Percentiles rank a stretch among this genome's conserved stretches.
Conservation (phyloP, 805 yeast genomes). For the Lipomyces yamadae region DNA sequence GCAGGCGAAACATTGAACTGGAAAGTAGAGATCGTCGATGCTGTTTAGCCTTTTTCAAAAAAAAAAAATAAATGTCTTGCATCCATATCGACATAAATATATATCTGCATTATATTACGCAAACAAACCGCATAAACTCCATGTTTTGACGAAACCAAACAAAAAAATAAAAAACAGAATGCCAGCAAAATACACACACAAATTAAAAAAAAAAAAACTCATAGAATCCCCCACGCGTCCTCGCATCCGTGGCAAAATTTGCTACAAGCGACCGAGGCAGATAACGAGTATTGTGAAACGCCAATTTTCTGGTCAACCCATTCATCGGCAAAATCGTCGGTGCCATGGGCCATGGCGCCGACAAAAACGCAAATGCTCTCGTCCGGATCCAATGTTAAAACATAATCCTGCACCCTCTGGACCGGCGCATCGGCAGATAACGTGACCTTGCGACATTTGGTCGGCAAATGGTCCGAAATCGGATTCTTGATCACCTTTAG, state of each 20-base stretch:
- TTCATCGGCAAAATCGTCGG: conserved; percentile 96
- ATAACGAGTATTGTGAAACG: conserved; percentile 89
- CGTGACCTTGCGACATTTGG: conserved; percentile 92
- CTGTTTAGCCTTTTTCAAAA: no score
- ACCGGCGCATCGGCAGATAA: conserved; percentile 89
- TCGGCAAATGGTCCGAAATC: conserved; percentile 93
- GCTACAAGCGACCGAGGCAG: conserved; percentile 97
- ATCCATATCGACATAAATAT: no score
- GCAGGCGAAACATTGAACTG: conserved; percentile 79
- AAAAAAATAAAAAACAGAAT: background rate
- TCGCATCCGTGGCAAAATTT: conserved; percentile 99
- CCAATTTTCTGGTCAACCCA: conserved; percentile 96
- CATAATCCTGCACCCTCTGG: conserved; percentile 85
- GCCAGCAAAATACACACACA: background rate
- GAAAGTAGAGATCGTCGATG: conserved; percentile 42
- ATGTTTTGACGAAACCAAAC: background rate
- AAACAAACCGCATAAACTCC: no score
- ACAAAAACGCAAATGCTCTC: conserved; percentile 97
- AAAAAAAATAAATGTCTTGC: no score
- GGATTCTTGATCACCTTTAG: conserved; percentile 96
- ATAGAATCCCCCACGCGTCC: conserved; percentile 90
- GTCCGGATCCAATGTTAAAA: conserved; percentile 74
- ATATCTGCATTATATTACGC: no score
- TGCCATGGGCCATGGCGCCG: conserved; percentile 99
- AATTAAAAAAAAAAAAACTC: conserved; percentile 22